These are phyloP conservation scores for Usnea hakonensis DNA, from an alignment of 495 filamentous ascomycete genomes.

Conservation along the genomic window DNA sequence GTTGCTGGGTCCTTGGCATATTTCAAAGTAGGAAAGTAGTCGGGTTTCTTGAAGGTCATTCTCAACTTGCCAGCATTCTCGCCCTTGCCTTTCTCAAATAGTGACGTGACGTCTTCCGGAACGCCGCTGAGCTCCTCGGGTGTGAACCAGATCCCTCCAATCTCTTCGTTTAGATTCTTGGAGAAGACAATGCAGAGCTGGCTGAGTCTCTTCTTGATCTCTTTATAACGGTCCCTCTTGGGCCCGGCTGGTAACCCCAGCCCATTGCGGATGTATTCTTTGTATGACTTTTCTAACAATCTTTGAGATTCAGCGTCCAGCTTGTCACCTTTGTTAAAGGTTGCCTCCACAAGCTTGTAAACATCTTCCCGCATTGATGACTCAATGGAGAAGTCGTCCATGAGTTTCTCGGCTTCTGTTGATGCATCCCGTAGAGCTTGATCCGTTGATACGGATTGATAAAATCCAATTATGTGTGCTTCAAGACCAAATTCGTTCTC, in stretches of 20 bases:
- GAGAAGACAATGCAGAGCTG: constrained; percentile 59
- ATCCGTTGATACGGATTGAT: constrained; percentile 69
- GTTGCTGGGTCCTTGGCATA: constrained; percentile 52
- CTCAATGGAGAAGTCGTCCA: constrained; percentile 62
- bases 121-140: constrained; percentile 54
- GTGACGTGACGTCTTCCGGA: constrained; percentile 53
- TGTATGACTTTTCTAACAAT: constrained; percentile 61
- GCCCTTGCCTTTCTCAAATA: constrained; percentile 62
- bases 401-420: constrained; percentile 57
- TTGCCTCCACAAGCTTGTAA: constrained; percentile 55
- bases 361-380: constrained; percentile 61
- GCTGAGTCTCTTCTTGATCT: constrained; percentile 63
- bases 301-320: constrained; percentile 57
- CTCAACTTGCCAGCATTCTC: constrained; percentile 59
- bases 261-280: constrained; percentile 57
- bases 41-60: constrained; percentile 64
- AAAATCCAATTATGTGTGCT: constrained; percentile 61
- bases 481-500: constrained; percentile 57
- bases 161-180: constrained; percentile 64
- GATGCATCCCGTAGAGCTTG: constrained; percentile 63
- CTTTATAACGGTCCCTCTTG: constrained; percentile 58
- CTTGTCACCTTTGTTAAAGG: constrained; percentile 48
- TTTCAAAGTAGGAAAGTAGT: constrained; percentile 58
- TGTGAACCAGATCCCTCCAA: constrained; percentile 59
- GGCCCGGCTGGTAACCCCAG: constrained; percentile 54